phyloP scores from a whole-genome alignment of 768 basidiomycete species.

The Austroboletus festivus region DNA sequence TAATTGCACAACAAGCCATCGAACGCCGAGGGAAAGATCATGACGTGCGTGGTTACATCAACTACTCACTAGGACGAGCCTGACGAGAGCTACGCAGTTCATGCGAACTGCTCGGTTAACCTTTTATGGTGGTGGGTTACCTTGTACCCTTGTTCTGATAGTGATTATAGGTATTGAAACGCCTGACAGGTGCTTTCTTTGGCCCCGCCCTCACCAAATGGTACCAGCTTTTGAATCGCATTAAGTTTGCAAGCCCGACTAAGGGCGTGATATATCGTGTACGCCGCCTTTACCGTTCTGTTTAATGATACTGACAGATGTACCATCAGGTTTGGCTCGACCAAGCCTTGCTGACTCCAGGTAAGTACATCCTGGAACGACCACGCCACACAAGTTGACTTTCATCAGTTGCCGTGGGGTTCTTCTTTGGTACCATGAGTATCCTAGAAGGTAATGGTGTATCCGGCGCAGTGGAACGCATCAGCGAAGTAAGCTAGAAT shows the following conservation, averaged over 20 bases:
- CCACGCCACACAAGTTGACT: conserved; percentile 12
- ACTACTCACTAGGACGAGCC: not conserved
- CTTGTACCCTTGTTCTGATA: not conserved
- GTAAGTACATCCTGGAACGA: conserved; percentile 30
- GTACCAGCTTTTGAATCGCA: conserved; percentile 69
- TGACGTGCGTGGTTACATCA: conserved; percentile 51
- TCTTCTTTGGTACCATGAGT: conserved; percentile 76
- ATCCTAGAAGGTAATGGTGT: conserved; percentile 71
- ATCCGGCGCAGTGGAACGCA: conserved; percentile 47
- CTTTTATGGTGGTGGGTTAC: conserved; percentile 63
- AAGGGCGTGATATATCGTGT: conserved; percentile 63
- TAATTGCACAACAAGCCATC: conserved; percentile 83
- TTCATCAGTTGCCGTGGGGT: conserved; percentile 40
- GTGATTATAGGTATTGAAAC: not conserved
- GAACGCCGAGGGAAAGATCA: conserved; percentile 71
- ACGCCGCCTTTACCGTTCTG: conserved; percentile 15
- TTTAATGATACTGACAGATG: not conserved
- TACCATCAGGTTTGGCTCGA: conserved; percentile 69
- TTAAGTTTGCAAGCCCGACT: conserved; percentile 63
- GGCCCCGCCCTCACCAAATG: conserved; percentile 81
- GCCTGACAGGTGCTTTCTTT: conserved; percentile 57
- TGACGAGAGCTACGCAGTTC: conserved; percentile 38
- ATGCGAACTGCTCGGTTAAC: conserved; percentile 60
- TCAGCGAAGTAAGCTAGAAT: conserved; percentile 32
- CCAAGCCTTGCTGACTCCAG: conserved; percentile 74